A percentile compares a stretch with the other conserved stretches of the same genome.
Conservation (phyloP, 139 green algal species). For the Chloropicon primus region DNA sequence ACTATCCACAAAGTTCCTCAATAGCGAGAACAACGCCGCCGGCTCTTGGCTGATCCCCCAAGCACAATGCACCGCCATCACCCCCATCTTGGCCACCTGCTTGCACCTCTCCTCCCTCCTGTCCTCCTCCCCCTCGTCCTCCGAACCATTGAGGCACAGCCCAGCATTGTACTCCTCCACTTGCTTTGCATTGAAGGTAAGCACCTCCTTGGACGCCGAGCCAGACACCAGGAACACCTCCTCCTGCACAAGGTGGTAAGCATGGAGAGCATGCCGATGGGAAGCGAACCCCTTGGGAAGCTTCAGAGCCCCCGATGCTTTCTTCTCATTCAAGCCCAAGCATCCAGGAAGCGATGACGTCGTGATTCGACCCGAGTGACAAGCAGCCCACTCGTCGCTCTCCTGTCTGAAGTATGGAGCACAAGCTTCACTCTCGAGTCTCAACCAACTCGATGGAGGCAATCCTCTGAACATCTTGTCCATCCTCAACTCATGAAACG, state of each 20-base stretch:
- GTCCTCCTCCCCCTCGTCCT: not conserved
- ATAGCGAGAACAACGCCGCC: not conserved
- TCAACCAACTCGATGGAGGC: not conserved
- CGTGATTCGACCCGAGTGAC: no score
- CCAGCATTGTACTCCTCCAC: not conserved
- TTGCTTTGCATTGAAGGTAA: not conserved
- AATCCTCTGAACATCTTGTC: not conserved
- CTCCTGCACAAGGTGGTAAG: not conserved
- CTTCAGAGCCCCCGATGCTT: no score
- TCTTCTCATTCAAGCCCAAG: no score
- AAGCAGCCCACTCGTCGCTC: not conserved
- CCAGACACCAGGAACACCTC: no score
- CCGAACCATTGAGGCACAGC: not conserved
- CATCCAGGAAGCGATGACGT: no score
- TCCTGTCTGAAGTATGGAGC: not conserved
- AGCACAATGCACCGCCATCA: not conserved
- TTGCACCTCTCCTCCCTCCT: not conserved
- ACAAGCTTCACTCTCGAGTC: not conserved
- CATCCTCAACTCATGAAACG: not conserved
- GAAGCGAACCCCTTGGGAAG: no score
- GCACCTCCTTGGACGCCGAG: no score
- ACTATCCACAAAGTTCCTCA: not conserved
- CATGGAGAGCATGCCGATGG: no score
- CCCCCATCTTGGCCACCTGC: not conserved
- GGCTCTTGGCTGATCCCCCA: not conserved